These are phyloP conservation scores for Coniella lustricola DNA, from an alignment of 2,329 filamentous ascomycete species.

Conservation along the genomic window DNA sequence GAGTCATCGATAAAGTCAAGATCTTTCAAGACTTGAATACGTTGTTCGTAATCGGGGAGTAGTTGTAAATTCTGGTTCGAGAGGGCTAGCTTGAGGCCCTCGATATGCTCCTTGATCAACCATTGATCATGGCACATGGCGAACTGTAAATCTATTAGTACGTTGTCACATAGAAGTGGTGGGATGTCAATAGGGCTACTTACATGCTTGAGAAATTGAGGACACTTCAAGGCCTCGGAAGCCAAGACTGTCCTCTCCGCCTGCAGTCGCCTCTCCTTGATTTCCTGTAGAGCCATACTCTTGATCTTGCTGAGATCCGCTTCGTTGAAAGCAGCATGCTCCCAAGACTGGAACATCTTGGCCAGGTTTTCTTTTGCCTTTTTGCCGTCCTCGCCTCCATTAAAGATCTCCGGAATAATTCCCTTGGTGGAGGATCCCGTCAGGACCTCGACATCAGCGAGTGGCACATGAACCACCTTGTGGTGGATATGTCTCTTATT, in stretches of 20 bases:
- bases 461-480: constrained; percentile 61
- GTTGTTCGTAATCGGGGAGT: constrained; percentile 92
- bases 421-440: constrained; percentile 59
- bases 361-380: constrained; percentile 62
- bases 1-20: constrained; percentile 85
- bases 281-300: constrained; percentile 72
- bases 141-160: constrained; percentile 56
- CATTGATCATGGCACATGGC: constrained; percentile 96
- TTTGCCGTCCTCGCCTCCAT: constrained; percentile 40
- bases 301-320: constrained; percentile 75
- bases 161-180: neutral
- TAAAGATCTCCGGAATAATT: constrained; percentile 53
- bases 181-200: constrained; percentile 31
- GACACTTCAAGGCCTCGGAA: constrained; percentile 62
- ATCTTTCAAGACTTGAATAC: constrained; percentile 84
- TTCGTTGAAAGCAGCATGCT: constrained; percentile 71
- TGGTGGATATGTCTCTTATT: constrained; percentile 59
- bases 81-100: constrained; percentile 76
- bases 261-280: constrained; percentile 63
- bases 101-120: constrained; percentile 91
- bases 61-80: constrained; percentile 95
- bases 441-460: constrained; percentile 77
- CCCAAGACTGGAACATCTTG: constrained; percentile 67
- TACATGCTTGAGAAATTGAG: constrained; percentile 80
- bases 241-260: constrained; percentile 56